phyloP scores from a whole-genome alignment of 2,329 filamentous ascomycete genomes.

The Cadophora luteo-olivacea region DNA sequence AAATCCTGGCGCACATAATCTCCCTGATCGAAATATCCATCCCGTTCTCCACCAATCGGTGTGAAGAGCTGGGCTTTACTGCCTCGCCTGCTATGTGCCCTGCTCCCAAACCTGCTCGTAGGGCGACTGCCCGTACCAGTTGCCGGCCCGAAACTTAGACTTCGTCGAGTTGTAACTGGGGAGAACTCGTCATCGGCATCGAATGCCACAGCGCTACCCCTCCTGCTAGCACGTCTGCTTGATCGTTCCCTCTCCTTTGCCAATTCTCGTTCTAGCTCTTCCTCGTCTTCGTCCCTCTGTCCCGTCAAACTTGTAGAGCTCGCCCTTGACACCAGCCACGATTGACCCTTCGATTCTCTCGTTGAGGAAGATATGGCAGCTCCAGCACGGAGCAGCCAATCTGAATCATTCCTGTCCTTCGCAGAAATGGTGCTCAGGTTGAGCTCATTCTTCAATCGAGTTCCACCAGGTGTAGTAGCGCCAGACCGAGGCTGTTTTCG shows the following conservation, averaged over 20 bases:
- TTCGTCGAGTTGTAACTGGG: conserved; percentile 40
- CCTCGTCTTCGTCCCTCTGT: conserved; percentile 58
- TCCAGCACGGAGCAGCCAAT: conserved; percentile 70
- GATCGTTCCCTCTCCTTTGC: conserved; percentile 56
- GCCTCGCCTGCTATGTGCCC: conserved; percentile 45
- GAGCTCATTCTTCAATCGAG: conserved; percentile 34
- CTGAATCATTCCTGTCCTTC: conserved; percentile 57
- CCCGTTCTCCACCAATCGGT: conserved; percentile 52
- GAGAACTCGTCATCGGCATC: conserved; percentile 48
- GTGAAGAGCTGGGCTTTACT: conserved; percentile 45
- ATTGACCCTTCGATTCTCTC: conserved; percentile 71
- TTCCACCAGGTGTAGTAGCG: conserved; percentile 37
- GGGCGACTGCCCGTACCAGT: conserved; percentile 52
- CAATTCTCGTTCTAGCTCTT: conserved; percentile 58
- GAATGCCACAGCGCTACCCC: conserved; percentile 40
- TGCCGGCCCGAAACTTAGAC: conserved; percentile 46
- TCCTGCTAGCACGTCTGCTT: conserved; percentile 46
- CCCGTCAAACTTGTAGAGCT: conserved; percentile 68
- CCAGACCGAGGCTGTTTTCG: conserved; percentile 39
- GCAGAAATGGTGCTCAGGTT: conserved; percentile 39
- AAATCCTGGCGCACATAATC: conserved; percentile 45
- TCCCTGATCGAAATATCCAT: conserved; percentile 52
- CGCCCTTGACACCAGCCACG: conserved; percentile 70
- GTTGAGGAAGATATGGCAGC: conserved; percentile 67
- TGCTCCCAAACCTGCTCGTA: conserved; percentile 55